Base-by-base conservation (phyloP, 257 asterid species). In the Gentiana dahurica region DNA sequence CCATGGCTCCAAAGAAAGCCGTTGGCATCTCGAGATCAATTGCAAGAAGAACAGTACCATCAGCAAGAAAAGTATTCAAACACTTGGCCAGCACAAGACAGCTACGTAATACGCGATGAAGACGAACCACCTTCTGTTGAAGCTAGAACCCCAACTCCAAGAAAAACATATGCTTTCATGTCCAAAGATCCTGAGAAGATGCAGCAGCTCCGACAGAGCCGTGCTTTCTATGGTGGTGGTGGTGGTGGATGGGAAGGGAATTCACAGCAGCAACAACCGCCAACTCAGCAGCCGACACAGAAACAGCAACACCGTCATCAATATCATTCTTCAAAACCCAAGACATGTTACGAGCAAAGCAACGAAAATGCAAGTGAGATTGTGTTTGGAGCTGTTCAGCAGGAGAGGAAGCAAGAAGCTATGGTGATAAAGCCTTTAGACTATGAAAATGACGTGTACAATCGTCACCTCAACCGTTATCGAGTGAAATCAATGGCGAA, bases 131-230 rank as follows among this genome's bases (percentile, higher is more conserved):
- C 99, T 39, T 60, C 89, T 12, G 48, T 85, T 4, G 99, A 92
- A 37, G 47, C 84, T 36, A 66, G 85, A 12, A 77, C 94, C 7
- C 97, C 95, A 2, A 87, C 99, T 65, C 97, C 99, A 34, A 79
- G 73, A 52, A 92, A 92, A 71, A 88, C 91, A 1, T 92, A 92
- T 8, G 95, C 95, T 2, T 92, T 92, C 82, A 88, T 88, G 99
- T 54, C 89, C 32, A 69, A 86, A 49, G 97, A 86, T 71, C 67
- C 85, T 1, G 97, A 92, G 62, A 92, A 85, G 63, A 87, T 83
- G 89, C 95, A 85, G 58, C 89, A 79, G 83, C 94, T 92, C 49
- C 62, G 71, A 59, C 90, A 88, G 63, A 80, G 94, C 68, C 78
- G 83, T 2, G 94, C 82, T 36, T 75, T 92, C 69, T 92, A 78